Conservation (phyloP, 495 filamentous ascomycete genomes). For the Annulohypoxylon maeteangense region DNA sequence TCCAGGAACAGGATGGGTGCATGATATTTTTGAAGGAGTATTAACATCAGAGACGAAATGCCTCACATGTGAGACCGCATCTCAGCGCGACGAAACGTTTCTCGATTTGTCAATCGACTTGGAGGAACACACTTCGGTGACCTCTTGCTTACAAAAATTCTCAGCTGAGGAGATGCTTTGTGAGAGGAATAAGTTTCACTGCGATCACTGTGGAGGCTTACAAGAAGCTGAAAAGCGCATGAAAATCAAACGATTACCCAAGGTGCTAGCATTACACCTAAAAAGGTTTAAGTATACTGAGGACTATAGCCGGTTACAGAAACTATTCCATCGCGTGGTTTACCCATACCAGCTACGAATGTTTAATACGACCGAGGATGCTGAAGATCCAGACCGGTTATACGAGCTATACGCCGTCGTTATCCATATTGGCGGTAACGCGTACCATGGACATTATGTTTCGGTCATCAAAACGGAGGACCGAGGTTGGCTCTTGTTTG, state of each 20-base stretch:
- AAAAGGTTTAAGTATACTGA: conserved; percentile 99
- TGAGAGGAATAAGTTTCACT: conserved; percentile 98
- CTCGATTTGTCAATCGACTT: conserved; percentile 95
- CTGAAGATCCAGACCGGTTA: conserved; percentile 90
- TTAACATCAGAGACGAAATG: conserved; percentile 97
- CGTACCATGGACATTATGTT: conserved; percentile 97
- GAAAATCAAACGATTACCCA: conserved; percentile 96
- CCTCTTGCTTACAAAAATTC: conserved; percentile 92
- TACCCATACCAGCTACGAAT: conserved; percentile 96
- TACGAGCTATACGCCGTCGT: conserved; percentile 98
- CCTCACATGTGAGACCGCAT: conserved; percentile 94
- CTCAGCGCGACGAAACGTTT: conserved; percentile 94
- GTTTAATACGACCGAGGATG: conserved; percentile 98
- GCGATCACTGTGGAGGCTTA: conserved; percentile 94
- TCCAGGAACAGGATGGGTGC: conserved; percentile 85
- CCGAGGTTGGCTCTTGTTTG: conserved; percentile 93
- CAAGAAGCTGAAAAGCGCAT: conserved; percentile 99
- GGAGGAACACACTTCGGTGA: conserved; percentile 95
- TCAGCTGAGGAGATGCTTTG: conserved; percentile 99
- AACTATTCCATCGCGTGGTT: conserved; percentile 95
- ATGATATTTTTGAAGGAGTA: conserved; percentile 95
- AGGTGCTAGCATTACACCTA: conserved; percentile 89
- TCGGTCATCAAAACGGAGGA: conserved; percentile 98
- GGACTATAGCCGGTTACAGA: conserved; percentile 90
- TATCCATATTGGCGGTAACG: conserved; percentile 98